A percentile compares a stretch with the other conserved stretches of the same genome.
phyloP scores from a whole-genome alignment of 441 rosid species.

The Aquilaria agallochum region DNA sequence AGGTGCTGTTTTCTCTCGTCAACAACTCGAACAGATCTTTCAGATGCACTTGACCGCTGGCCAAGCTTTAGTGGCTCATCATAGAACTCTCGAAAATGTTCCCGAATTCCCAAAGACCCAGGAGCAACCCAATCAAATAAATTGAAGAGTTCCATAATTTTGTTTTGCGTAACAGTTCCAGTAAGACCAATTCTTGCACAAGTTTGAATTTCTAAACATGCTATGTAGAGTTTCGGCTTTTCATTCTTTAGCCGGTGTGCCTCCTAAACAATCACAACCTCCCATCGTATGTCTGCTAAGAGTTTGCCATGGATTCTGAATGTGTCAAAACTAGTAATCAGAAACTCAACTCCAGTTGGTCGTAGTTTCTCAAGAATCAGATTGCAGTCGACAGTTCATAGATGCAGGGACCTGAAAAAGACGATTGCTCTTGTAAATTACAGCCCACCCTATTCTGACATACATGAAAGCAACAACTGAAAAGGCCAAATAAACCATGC shows the following conservation, averaged over 20 bases:
- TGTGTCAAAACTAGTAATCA: slow-evolving; percentile 84
- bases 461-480: neutral
- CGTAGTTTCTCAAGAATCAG: slow-evolving; percentile 67
- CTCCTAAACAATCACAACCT: slow-evolving; percentile 86
- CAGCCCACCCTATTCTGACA: neutral
- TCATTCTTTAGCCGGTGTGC: slow-evolving; percentile 92
- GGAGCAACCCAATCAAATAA: slow-evolving; percentile 94
- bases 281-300: slow-evolving; percentile 77
- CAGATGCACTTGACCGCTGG: slow-evolving; percentile 83
- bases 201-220: slow-evolving; percentile 62
- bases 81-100: slow-evolving; percentile 83
- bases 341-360: slow-evolving; percentile 62
- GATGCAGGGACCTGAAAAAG: slow-evolving; percentile 78
- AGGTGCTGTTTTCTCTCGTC: slow-evolving; percentile 78
- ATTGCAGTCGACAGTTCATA: slow-evolving; percentile 89
- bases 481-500: neutral
- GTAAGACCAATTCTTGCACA: slow-evolving; percentile 75
- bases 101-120: slow-evolving; percentile 76
- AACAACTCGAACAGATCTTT: slow-evolving; percentile 69
- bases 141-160: slow-evolving; percentile 83
- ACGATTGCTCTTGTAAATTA: neutral
- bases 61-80: slow-evolving; percentile 92
- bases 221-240: slow-evolving; percentile 83
- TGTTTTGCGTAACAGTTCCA: slow-evolving; percentile 92
- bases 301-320: slow-evolving; percentile 73